These are phyloP conservation scores for Eutrema japonicum DNA, from an alignment of 345 rosid species.

Conservation along the genomic window DNA sequence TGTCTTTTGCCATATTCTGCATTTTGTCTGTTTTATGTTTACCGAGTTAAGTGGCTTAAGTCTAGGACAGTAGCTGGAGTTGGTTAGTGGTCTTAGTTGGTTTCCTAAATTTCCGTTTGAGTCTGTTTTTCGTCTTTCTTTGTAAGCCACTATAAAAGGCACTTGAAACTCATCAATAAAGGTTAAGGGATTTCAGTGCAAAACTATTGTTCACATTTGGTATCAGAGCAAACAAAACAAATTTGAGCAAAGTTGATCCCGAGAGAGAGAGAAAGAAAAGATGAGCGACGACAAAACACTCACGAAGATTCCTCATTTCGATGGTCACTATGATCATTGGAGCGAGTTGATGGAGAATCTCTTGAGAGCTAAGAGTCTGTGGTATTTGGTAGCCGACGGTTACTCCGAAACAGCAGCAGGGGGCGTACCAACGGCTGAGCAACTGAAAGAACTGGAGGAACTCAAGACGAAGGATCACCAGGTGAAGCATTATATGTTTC, in stretches of 20 bases:
- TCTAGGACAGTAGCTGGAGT: too few species aligned
- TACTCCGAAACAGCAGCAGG: not conserved
- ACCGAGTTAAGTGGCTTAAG: too few species aligned
- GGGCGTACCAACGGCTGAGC: too few species aligned
- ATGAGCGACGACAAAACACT: not conserved
- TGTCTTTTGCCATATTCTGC: too few species aligned
- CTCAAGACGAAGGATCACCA: not conserved
- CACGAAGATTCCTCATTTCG: not conserved
- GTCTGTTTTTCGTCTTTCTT: too few species aligned
- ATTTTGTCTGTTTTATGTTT: too few species aligned
- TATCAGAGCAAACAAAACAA: not conserved
- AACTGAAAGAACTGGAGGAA: not conserved
- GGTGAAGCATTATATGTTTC: conserved; percentile 1
- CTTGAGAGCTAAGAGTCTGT: not conserved
- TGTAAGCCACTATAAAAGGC: too few species aligned
- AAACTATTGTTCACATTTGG: not conserved
- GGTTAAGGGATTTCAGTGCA: too few species aligned
- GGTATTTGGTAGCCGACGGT: not conserved
- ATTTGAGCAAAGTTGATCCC: not conserved
- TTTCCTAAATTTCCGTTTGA: too few species aligned
- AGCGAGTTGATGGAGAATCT: conserved; percentile 13
- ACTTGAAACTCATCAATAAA: too few species aligned
- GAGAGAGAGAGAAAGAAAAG: not conserved
- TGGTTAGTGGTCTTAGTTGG: too few species aligned
- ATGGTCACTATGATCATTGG: conserved; percentile 18